Evolutionary conservation across 441 rosid species (phyloP), one percentile per base, ranked within the genome.

Genomic region (Breynia disticha): DNA sequence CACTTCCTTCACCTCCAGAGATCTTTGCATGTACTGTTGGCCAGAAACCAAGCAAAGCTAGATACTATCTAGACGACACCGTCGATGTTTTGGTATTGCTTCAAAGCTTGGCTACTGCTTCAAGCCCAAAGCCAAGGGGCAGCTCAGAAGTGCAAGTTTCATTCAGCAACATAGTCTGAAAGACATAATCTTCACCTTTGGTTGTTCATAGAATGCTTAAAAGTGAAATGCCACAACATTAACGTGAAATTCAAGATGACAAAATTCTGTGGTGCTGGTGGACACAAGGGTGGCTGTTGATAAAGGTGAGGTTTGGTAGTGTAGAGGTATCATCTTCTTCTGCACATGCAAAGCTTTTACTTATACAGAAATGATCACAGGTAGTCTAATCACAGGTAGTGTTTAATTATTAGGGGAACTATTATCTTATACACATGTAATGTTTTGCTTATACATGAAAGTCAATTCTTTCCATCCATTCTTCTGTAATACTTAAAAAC

Each of bases 21-120:
- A 71, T 79, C 16, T 76, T 76, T 38, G 80, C 80, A 16, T 75
- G 84, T 67, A 79, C 81, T 0, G 78, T 74, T 38, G 76, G 71
- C 43, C 80, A 79, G 18, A 79, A 79, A 55, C 81, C 84, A 37
- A 79, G 84, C 78, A 79, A 72, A 59, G 84, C 84, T 57, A 76
- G 67, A 61, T 79, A 79, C 65, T 79, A 69, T 61, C 68, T 79
- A 3, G 79, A 79, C 24, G 76, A 66, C 16, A 59, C 72, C 4
- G 28, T 14, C 11, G 84, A 74, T 1, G 79, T 79, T 21, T 43
- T 67, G 35, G 49, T 48, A 12, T 35, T 76, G 56, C 79, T 76
- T 45, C 22, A 67, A 58, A 65, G 67, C 38, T 45, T 79, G 60
- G 65, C 72, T 1, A 21, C 48, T 19, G 70, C 67, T 58, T 60